Evolutionary conservation across 768 basidiomycete genomes (phyloP).

Genomic region (Pulveroboletus frians): DNA sequence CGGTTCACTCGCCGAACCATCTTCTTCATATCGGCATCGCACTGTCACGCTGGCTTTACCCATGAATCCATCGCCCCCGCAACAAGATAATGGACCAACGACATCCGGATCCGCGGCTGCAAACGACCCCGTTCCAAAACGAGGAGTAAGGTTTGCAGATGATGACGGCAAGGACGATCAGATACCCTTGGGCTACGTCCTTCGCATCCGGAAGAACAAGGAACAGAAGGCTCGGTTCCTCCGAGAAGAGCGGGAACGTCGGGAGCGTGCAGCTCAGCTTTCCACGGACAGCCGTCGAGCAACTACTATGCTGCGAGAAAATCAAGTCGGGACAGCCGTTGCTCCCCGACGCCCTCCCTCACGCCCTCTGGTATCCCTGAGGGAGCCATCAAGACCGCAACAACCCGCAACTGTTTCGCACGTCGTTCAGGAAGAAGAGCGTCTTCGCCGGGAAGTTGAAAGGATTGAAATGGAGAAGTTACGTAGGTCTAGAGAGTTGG

Average conservation of each 20-base stretch:
- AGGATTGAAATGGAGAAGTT: constrained; percentile 47
- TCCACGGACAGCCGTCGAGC: constrained; percentile 31
- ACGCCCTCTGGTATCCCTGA: constrained; percentile 15
- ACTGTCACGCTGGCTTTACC: neutral
- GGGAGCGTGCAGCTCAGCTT: constrained; percentile 35
- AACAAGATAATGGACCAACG: neutral
- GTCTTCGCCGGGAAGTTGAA: constrained; percentile 43
- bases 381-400: constrained; percentile 6
- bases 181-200: constrained; percentile 63
- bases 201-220: constrained; percentile 66
- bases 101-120: constrained; percentile 9
- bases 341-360: constrained; percentile 12
- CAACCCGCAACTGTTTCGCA: constrained; percentile 5
- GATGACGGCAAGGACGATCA: constrained; percentile 60
- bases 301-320: constrained; percentile 5
- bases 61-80: constrained; percentile 1
- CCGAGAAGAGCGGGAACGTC: constrained; percentile 51
- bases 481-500: constrained; percentile 36
- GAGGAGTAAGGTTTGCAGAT: constrained; percentile 63
- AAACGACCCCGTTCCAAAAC: constrained; percentile 26
- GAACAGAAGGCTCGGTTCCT: constrained; percentile 69
- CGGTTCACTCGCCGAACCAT: neutral
- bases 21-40: constrained; percentile 1
- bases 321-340: constrained; percentile 12
- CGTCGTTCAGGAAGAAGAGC: constrained; percentile 38